A percentile compares a stretch with the other conserved stretches of the same genome.
Evolutionary conservation across 129 eudicot genomes (phyloP).

Genomic region (Kitagawia praeruptora): DNA sequence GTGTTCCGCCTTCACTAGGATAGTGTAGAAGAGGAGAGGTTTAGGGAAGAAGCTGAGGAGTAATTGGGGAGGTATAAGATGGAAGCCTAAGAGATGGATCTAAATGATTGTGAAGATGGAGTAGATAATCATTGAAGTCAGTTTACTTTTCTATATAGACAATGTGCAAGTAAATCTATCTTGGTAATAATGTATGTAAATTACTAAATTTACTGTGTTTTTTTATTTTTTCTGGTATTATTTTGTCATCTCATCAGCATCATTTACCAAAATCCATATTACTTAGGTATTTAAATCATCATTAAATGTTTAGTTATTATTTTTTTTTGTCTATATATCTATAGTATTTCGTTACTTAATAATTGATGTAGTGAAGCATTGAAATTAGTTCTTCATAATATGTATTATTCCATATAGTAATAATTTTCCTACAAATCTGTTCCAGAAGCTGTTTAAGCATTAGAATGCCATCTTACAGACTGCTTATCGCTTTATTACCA

Average conservation of each 20-base stretch:
- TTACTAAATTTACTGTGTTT: no score
- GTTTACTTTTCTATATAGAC: neutral
- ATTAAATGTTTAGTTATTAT: no score
- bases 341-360: neutral
- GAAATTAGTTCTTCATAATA: neutral
- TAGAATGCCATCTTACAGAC: neutral
- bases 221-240: neutral
- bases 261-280: neutral
- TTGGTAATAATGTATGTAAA: neutral
- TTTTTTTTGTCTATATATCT: neutral
- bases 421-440: neutral
- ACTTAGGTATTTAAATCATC: neutral
- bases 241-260: neutral
- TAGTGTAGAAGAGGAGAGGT: no score
- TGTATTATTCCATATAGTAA: neutral
- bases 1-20: neutral
- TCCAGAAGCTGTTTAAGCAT: neutral
- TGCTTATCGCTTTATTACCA: neutral
- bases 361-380: neutral
- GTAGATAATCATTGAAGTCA: neutral
- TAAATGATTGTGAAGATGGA: neutral
- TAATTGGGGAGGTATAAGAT: no score
- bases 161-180: no score
- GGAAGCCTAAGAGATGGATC: neutral
- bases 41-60: no score